Percentiles rank a stretch among this genome's conserved stretches.
Evolutionary conservation across 805 yeast genomes (phyloP).

Genomic region (Candida sithepensis): DNA sequence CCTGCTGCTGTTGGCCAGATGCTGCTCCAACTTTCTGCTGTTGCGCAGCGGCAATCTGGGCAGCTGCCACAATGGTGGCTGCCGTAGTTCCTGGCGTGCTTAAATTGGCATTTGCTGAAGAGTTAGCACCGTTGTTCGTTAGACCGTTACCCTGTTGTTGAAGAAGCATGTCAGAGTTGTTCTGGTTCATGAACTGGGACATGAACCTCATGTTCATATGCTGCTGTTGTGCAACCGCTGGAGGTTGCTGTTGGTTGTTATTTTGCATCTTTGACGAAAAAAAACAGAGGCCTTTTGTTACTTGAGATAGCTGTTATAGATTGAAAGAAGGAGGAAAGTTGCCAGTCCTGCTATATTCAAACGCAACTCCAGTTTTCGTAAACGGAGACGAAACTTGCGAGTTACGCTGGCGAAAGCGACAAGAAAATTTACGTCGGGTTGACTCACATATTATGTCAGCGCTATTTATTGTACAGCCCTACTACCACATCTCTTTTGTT

Average conservation of each 20-base stretch:
- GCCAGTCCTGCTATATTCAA: too few relatives aligned
- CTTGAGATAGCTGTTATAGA: too few relatives aligned
- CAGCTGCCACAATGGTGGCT: constrained; percentile 22
- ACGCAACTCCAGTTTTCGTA: background rate
- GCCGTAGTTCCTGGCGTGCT: constrained; percentile 15
- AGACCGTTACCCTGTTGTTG: constrained; percentile 11
- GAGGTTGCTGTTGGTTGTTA: constrained; percentile 16
- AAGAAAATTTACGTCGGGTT: background rate
- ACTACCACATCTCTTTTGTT: too few relatives aligned
- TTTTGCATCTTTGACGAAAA: too few relatives aligned
- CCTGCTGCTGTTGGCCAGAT: constrained; percentile 16
- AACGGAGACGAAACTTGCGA: too few relatives aligned
- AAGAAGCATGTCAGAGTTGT: constrained; percentile 18
- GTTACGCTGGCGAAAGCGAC: background rate
- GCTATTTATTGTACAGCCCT: too few relatives aligned
- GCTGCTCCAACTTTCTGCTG: constrained; percentile 16
- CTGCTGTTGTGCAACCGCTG: constrained; percentile 19
- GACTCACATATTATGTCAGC: background rate
- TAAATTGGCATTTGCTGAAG: constrained; percentile 1
- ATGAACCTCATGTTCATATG: constrained; percentile 24
- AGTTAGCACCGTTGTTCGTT: constrained; percentile 2
- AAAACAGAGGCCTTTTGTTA: too few relatives aligned
- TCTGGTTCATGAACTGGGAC: constrained; percentile 24
- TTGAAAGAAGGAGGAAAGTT: too few relatives aligned
- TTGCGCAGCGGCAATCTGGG: constrained; percentile 17